Evolutionary conservation across 257 asterid genomes (phyloP), one percentile per base, ranked within the genome.

Genomic region (Penstemon barbatus): DNA sequence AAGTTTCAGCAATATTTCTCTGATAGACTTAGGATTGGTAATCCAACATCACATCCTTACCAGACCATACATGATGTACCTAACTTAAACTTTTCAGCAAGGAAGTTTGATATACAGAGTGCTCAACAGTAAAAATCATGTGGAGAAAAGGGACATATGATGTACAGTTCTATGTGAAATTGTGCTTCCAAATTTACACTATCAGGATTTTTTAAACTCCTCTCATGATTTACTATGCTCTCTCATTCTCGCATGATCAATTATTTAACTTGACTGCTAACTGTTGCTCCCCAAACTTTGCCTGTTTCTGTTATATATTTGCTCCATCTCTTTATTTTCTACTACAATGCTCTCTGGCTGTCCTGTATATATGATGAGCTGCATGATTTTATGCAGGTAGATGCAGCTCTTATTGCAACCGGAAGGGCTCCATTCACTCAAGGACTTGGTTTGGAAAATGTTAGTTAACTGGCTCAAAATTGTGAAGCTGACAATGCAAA

Each of bases 401-500:
- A 93, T 88, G 97, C 97, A 41, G 96, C 97, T 61, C 92, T 93
- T 71, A 93, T 93, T 83, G 97, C 99, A 61, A 93, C 99, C 2
- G 97, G 99, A 77, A 90, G 97, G 79, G 92, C 96, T 69, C 99
- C 99, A 67, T 93, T 93, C 71, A 90, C 99, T 8, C 83, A 83
- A 63, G 99, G 97, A 79, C 95, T 93, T 79, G 97, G 99, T 66
- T 73, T 93, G 87, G 99, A 90, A 81, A 93, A 90, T 80, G 97
- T 93, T 60, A 71, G 96, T 83, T 65, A 59, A 45, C 55, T 50
- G 61, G 65, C 44, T 37, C 37, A 19, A 74, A 66, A 60, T 52
- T 56, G 51, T 71, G 38, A 46, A 66, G 61, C 12, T 57, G 53
- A 58, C 7, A 57, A 53, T 53, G 50, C 67, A 63, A 66, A 70